Evolutionary conservation across 129 eudicot genomes (phyloP), one percentile per base, ranked within the genome.

Genomic region (Artemisia argyi): DNA sequence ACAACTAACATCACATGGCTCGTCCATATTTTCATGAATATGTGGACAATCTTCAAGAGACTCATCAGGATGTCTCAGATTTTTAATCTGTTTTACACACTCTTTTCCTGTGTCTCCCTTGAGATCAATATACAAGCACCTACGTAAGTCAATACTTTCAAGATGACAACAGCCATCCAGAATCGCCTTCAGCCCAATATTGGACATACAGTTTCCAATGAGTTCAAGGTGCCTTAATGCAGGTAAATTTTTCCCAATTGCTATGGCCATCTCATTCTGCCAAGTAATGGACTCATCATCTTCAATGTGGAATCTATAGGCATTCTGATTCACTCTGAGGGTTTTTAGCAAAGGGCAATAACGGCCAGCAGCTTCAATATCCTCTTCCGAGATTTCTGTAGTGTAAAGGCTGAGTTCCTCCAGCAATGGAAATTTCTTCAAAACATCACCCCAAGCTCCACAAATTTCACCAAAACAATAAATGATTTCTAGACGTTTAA

Each of bases 121-220:
- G 18, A 67, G 60, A 67, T 50, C 15, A 51, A 67, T 14, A 35
- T 15, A 19, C 72, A 0, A 48, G 14, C 60, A 67, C 3, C 1
- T 11, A 67, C 47, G 57, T 58, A 67, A 49, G 20, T 67, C 47
- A 24, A 67, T 47, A 48, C 13, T 48, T 67, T 67, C 47, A 49
- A 67, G 72, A 20, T 50, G 72, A 50, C 19, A 14, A 67, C 72
- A 67, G 26, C 72, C 72, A 67, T 50, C 47, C 3, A 55, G 63
- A 30, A 71, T 18, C 51, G 22, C 17, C 65, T 56, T 11, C 51
- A 71, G 57, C 75, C 75, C 75, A 15, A n/a, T 16, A 56, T 71
- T 71, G 12, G 65, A n/a, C 26, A 71, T 35, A 16, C 3, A 4
- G 42, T 17, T 35, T 5, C 12, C 17, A 16, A 55, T 17, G 35